Evolutionary conservation across 75 land plant species (phyloP), one percentile per base, ranked within the genome.

Genomic region (Sequoia sempervirens): DNA sequence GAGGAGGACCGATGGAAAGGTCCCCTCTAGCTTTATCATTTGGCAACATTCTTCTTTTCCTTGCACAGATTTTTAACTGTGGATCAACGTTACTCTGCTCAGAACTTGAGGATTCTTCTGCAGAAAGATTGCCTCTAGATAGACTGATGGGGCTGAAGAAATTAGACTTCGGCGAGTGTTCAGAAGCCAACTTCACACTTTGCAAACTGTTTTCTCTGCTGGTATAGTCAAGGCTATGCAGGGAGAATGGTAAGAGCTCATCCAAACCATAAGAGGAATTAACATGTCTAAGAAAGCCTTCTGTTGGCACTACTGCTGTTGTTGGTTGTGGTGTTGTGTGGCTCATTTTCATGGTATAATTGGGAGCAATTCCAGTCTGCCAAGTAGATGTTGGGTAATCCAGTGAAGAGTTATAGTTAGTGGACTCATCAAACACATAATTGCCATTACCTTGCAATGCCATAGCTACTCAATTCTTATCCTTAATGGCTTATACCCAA

Each of bases 101-200:
- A 43, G 90, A 88, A 3, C 87, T 84, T 4, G 95, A 91, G 28
- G 93, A 90, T 41, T 81, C 93, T 52, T 93, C 93, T 38, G 82
- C 81, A 11, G 87, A 87, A 83, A 87, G 86, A 84, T 90, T 91
- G 54, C 84, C 80, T 68, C 88, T 87, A 41, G 85, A 82, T 58
- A 90, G 92, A 45, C 28, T 45, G 50, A 2, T 23, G 50, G 80
- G n/a, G 26, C 15, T 78, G 47, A 43, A 43, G 80, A 78, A 78
- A 9, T 78, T 78, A 45, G 15, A 10, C 47, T 8, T 43, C 7
- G 46, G 79, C 9, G 79, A 17, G 4, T 78, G 80, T 30, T 78
- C 80, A 23, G 80, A 78, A 45, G 13, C 80, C 80, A 78, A 78
- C 30, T 78, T 78, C 46, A 78, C 50, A 78, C 45, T 40, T 45